A percentile compares a stretch with the other conserved stretches of the same genome.
Conservation (phyloP, 2,329 filamentous ascomycete species). For the Podosphaera aphanis region DNA sequence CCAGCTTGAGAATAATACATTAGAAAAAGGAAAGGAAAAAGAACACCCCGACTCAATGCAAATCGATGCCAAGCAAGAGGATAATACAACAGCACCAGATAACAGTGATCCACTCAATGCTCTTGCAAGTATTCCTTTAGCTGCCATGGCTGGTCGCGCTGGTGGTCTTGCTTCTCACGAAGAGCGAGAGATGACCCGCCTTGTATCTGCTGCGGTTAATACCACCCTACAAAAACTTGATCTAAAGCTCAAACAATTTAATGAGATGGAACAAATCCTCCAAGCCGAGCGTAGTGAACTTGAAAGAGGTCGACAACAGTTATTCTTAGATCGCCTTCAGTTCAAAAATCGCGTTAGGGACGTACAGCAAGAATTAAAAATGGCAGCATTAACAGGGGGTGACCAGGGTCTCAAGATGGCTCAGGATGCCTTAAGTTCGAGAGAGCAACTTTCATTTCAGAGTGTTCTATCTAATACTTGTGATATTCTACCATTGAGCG, state of each 20-base stretch:
- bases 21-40: constrained; percentile 33
- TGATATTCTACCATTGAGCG: constrained; percentile 30
- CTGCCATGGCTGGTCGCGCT: constrained; percentile 63
- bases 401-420: constrained; percentile 16
- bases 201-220: constrained; percentile 82
- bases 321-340: constrained; percentile 75
- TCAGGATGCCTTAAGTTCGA: constrained; percentile 14
- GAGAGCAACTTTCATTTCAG: constrained; percentile 29
- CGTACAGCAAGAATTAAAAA: constrained; percentile 51
- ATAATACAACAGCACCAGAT: constrained; percentile 24
- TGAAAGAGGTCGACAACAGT: constrained; percentile 72
- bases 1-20: constrained; percentile 42
- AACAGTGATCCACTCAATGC: constrained; percentile 24
- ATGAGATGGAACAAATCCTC: constrained; percentile 80
- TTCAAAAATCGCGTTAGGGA: constrained; percentile 75
- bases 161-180: constrained; percentile 83
- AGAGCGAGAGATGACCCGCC: constrained; percentile 84
- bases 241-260: constrained; percentile 86
- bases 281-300: constrained; percentile 82
- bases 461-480: constrained; percentile 19
- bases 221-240: constrained; percentile 88
- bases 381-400: constrained; percentile 19
- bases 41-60: constrained; percentile 37
- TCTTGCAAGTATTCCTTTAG: constrained; percentile 59
- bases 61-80: constrained; percentile 30